Percentiles rank a stretch among this genome's conserved stretches.
Conservation (phyloP, 495 filamentous ascomycete genomes). For the Evansstolkia leycettana region DNA sequence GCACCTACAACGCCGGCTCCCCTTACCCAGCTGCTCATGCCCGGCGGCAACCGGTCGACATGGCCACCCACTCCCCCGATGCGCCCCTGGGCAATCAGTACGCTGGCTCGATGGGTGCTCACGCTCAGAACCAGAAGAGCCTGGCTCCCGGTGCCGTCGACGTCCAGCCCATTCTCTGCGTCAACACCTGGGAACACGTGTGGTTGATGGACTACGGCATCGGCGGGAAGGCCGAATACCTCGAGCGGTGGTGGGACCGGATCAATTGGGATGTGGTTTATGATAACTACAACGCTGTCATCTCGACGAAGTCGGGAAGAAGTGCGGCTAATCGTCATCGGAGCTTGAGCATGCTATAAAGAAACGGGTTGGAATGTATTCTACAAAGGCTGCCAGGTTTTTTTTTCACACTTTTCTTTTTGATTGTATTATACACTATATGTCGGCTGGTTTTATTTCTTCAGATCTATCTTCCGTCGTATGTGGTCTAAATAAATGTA, state of each 20-base stretch:
- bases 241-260: constrained; percentile 72
- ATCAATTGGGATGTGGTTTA: constrained; percentile 75
- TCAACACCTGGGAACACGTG: constrained; percentile 95
- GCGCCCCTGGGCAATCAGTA: constrained; percentile 28
- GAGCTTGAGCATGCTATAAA: constrained; percentile 21
- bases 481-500: constrained; percentile 6
- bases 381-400: not conserved
- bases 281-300: constrained; percentile 30
- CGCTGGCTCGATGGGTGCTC: constrained; percentile 37
- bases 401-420: constrained; percentile 7
- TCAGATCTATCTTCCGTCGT: not conserved
- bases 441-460: constrained; percentile 3
- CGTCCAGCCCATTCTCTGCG: constrained; percentile 65
- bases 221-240: constrained; percentile 61
- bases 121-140: constrained; percentile 28
- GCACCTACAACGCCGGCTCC: constrained; percentile 83
- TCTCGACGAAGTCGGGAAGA: constrained; percentile 11
- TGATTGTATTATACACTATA: constrained; percentile 19
- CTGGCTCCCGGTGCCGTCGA: constrained; percentile 57
- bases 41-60: constrained; percentile 66
- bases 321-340: constrained; percentile 11
- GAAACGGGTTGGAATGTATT: not conserved
- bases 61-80: constrained; percentile 51
- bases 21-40: constrained; percentile 78
- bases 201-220: constrained; percentile 82